Percentiles rank a stretch among this genome's conserved stretches.
Evolutionary conservation across 2,329 filamentous ascomycete species (phyloP).

Genomic region (Cordyceps cateniannulata): DNA sequence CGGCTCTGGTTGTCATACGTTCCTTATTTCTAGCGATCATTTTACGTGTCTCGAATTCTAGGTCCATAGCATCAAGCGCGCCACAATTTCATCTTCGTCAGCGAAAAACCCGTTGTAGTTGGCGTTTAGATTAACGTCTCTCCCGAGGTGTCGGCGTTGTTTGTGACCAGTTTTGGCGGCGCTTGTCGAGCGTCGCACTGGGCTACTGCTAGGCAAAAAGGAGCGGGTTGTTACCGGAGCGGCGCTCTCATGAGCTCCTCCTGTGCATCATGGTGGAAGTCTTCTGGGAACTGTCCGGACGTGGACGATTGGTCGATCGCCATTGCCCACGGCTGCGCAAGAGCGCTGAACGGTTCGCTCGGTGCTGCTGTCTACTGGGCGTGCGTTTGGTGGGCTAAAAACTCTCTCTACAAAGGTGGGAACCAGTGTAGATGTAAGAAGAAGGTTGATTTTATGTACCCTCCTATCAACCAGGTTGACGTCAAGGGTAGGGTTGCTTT

Average conservation of each 20-base stretch:
- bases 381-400: background rate
- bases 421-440: no score
- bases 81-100: no score
- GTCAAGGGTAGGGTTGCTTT: no score
- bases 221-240: background rate
- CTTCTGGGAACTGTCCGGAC: background rate
- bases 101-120: no score
- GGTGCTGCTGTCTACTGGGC: background rate
- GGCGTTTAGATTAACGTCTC: no score
- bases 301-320: background rate
- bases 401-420: background rate
- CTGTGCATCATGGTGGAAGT: background rate
- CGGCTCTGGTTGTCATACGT: background rate
- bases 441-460: background rate
- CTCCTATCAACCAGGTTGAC: no score
- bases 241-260: background rate
- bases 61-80: no score
- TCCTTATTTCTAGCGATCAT: no score
- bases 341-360: background rate
- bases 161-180: background rate
- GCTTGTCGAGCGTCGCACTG: background rate
- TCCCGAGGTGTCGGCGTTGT: background rate
- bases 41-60: background rate
- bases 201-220: background rate
- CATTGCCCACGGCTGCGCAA: background rate